These are phyloP conservation scores for Metarhizium brunneum DNA, from an alignment of 2,329 filamentous ascomycete genomes.

Conservation along the genomic window DNA sequence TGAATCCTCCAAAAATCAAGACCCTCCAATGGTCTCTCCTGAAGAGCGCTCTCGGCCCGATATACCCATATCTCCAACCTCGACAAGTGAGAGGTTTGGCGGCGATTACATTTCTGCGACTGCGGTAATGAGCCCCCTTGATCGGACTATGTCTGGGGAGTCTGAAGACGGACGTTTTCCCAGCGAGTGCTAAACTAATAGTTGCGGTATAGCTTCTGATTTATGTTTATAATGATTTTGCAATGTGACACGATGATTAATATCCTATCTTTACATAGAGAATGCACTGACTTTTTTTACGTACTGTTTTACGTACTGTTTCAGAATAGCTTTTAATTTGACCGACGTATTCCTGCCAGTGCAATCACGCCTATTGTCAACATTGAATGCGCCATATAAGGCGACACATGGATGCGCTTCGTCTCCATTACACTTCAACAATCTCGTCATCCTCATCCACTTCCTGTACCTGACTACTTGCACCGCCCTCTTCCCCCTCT, in stretches of 20 bases:
- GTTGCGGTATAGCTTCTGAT: not conserved
- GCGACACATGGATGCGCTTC: too few relatives aligned
- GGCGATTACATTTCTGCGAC: not conserved
- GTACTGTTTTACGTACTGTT: not conserved
- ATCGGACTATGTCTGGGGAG: not conserved
- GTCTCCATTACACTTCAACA: conserved; percentile 37
- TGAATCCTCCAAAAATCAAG: not conserved
- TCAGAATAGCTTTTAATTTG: not conserved
- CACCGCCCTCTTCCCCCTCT: conserved; percentile 28
- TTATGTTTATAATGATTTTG: not conserved
- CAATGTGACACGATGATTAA: not conserved
- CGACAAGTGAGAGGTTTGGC: not conserved
- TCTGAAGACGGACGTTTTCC: not conserved
- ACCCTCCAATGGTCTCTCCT: not conserved
- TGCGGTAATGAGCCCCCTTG: not conserved
- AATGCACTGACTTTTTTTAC: not conserved
- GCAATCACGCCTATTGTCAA: not conserved
- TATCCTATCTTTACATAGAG: not conserved
- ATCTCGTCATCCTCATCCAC: conserved; percentile 44
- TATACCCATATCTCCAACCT: not conserved
- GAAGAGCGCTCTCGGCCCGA: not conserved
- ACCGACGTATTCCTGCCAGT: not conserved
- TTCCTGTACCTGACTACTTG: conserved; percentile 32
- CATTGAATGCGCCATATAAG: not conserved
- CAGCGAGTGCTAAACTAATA: not conserved